Evolutionary conservation across 179 eudicot genomes (phyloP), one percentile per base, ranked within the genome.

Genomic region (Corrigiola litoralis): DNA sequence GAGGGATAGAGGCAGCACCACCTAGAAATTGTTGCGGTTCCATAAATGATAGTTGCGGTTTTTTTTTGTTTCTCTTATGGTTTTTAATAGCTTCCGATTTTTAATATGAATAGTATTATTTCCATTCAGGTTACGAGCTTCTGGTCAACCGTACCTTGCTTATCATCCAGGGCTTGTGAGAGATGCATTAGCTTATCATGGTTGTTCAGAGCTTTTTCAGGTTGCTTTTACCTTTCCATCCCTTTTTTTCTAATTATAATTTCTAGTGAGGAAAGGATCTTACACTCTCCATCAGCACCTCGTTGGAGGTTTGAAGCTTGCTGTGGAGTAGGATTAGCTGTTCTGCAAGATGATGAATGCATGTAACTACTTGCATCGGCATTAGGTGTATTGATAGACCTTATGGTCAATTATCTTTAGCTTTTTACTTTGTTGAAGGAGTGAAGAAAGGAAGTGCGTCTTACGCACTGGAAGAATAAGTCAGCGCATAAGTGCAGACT

Each of bases 151-250:
- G 33, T 92, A 87, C 73, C 83, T 92, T 74, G 95, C 87, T 72
- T 92, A 84, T 78, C 85, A 90, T 61, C 95, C 98, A 9, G 98
- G 98, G 52, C 92, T 92, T 69, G 75, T 80, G 70, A 84, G 95
- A 59, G 98, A 87, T 67, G 62, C 89, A 29, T 72, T 92, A 69
- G 98, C 98, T 45, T 87, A 85, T 72, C 92, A 90, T 83, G 98
- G 98, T 45, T 92, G 98, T 79, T 92, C 94, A 67, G 98, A 92
- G 80, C 82, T 92, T 71, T 92, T 92, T 75, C 98, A 92, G 97
- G 98, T 92, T 58, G 56, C 33, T 32, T 63, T 25, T 27, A 31
- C 46, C 33, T 27, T 66, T 7, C 17, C 36, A 45, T 38, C 33
- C 32, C 52, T 16, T 21, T 24, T 1, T 61, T 31, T 24, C 40